phyloP scores from a whole-genome alignment of 352 stramenopile genomes.

The Phytophthora idaei region DNA sequence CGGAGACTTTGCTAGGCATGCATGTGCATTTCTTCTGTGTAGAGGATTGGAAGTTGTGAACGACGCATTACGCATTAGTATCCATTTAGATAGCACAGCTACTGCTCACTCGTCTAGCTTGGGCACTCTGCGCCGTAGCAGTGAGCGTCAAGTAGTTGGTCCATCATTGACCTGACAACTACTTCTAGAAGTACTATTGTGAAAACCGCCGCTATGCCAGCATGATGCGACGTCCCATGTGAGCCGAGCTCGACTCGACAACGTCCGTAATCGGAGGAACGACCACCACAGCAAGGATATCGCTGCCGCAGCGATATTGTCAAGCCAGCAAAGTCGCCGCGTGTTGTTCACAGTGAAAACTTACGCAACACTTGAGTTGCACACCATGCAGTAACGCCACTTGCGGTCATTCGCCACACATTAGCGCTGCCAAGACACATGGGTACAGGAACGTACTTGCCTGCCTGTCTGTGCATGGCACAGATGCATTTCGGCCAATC shows the following conservation, averaged over 20 bases:
- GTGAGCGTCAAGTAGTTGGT: too few relatives aligned
- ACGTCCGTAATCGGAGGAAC: conserved; percentile 5
- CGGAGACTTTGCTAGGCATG: not conserved
- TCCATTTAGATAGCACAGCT: too few relatives aligned
- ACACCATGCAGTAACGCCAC: conserved; percentile 9
- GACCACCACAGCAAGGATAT: not conserved
- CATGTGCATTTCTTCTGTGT: not conserved
- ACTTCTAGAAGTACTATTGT: too few relatives aligned
- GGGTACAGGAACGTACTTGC: conserved; percentile 18
- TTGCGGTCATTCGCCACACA: not conserved
- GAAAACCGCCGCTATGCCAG: not conserved
- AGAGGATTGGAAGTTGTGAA: not conserved
- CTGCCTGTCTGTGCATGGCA: not conserved
- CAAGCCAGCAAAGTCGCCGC: not conserved
- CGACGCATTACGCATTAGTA: too few relatives aligned
- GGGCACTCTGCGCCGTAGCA: too few relatives aligned
- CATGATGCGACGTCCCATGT: conserved; percentile 15
- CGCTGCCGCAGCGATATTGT: not conserved
- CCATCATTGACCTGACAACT: too few relatives aligned
- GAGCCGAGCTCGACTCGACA: conserved; percentile 8
- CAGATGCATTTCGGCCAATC: conserved; percentile 36
- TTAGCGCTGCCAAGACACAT: conserved; percentile 3
- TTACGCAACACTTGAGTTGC: not conserved
- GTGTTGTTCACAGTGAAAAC: not conserved
- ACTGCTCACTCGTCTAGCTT: not conserved